phyloP scores from a whole-genome alignment of 1,284 basidiomycete species.

The Naganishia sp. region DNA sequence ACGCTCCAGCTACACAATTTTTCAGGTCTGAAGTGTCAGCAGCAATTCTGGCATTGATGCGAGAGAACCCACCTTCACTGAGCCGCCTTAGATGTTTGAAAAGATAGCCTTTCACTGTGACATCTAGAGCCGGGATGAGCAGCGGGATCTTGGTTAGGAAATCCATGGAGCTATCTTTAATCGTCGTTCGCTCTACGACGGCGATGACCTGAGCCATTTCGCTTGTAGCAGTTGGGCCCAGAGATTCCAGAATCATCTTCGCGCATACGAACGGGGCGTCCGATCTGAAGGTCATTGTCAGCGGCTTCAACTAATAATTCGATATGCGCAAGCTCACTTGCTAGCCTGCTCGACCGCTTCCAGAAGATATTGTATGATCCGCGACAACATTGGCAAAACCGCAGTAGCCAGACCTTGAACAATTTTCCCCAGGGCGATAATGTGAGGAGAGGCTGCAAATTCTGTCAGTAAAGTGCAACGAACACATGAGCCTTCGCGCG shows the following conservation, averaged over 20 bases:
- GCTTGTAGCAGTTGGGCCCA: slow-evolving; percentile 24
- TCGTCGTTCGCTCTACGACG: neutral
- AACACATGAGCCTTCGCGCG: neutral
- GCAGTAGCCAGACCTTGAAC: slow-evolving; percentile 17
- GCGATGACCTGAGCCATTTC: slow-evolving; percentile 25
- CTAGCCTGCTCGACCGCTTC: slow-evolving; percentile 12
- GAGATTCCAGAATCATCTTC: slow-evolving; percentile 17
- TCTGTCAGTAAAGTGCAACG: neutral
- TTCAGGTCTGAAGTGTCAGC: neutral
- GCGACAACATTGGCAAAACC: slow-evolving; percentile 11
- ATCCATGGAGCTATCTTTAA: slow-evolving; percentile 9
- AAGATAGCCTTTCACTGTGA: slow-evolving; percentile 14
- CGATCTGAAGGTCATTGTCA: neutral
- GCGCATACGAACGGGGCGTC: slow-evolving; percentile 19
- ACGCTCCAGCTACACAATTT: slow-evolving; percentile 5
- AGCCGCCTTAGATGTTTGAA: slow-evolving; percentile 4
- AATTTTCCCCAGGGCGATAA: slow-evolving; percentile 9
- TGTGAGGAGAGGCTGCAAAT: slow-evolving; percentile 1
- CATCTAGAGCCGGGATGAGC: slow-evolving; percentile 12
- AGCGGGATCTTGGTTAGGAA: slow-evolving; percentile 11
- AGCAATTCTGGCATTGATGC: neutral
- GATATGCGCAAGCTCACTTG: neutral
- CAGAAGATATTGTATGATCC: slow-evolving; percentile 18
- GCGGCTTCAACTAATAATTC: neutral
- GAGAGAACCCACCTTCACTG: slow-evolving; percentile 3